Conservation (phyloP, 2,329 filamentous ascomycete species). For the Colletotrichum euphorbiae region DNA sequence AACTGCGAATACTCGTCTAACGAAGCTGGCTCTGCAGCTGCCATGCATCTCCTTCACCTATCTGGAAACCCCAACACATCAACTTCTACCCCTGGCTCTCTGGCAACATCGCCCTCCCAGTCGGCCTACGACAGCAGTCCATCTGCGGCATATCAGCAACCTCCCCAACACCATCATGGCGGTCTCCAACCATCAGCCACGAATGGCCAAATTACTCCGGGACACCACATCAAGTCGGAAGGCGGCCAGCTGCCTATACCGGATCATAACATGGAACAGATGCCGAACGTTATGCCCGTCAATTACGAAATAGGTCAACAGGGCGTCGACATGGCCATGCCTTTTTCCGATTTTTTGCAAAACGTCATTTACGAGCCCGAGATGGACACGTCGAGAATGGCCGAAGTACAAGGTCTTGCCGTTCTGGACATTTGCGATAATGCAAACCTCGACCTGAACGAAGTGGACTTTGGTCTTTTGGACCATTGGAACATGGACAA, state of each 20-base stretch:
- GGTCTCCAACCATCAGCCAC: slow-evolving; percentile 42
- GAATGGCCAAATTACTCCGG: slow-evolving; percentile 45
- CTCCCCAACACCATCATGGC: slow-evolving; percentile 36
- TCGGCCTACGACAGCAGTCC: slow-evolving; percentile 39
- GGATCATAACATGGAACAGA: slow-evolving; percentile 48
- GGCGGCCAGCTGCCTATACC: slow-evolving; percentile 51
- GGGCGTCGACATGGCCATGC: slow-evolving; percentile 43
- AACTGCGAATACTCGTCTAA: slow-evolving; percentile 55
- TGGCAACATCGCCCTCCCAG: slow-evolving; percentile 41
- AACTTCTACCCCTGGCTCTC: slow-evolving; percentile 38
- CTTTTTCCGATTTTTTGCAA: slow-evolving; percentile 63
- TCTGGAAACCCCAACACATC: slow-evolving; percentile 50
- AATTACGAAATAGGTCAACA: slow-evolving; percentile 36
- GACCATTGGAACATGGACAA: slow-evolving; percentile 61
- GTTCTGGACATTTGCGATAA: slow-evolving; percentile 64
- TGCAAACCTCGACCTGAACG: slow-evolving; percentile 61
- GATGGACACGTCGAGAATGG: slow-evolving; percentile 48
- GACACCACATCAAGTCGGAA: slow-evolving; percentile 47
- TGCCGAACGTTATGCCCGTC: slow-evolving; percentile 21
- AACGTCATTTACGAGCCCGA: slow-evolving; percentile 63
- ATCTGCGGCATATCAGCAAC: slow-evolving; percentile 42
- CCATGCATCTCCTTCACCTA: slow-evolving; percentile 58
- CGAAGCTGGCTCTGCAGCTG: slow-evolving; percentile 54
- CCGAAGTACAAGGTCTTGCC: slow-evolving; percentile 54
- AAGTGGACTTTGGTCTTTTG: slow-evolving; percentile 63